phyloP scores from a whole-genome alignment of 2,329 filamentous ascomycete genomes.

The Ophiostoma sp. region DNA sequence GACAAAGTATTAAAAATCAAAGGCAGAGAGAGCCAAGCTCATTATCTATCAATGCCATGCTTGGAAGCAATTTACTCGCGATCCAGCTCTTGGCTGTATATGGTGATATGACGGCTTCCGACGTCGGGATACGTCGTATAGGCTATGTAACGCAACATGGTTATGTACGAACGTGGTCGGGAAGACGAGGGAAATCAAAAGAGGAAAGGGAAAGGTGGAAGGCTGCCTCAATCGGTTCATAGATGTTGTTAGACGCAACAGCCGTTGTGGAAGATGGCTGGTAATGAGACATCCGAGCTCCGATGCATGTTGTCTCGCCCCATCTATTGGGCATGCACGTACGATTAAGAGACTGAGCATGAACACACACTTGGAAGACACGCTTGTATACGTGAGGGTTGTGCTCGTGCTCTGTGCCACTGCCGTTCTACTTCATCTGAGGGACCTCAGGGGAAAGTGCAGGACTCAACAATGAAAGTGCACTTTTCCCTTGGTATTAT shows the following conservation, averaged over 20 bases:
- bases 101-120: too few species aligned
- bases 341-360: background rate
- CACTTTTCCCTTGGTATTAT: background rate
- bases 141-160: too few species aligned
- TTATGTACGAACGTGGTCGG: too few species aligned
- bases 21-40: too few species aligned
- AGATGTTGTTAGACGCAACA: background rate
- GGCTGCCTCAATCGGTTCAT: background rate
- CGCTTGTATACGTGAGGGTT: background rate
- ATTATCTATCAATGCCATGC: too few species aligned
- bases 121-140: too few species aligned
- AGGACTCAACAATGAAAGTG: background rate
- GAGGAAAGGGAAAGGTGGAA: background rate
- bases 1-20: background rate
- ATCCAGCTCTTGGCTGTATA: too few species aligned
- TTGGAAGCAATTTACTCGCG: too few species aligned
- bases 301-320: background rate
- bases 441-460: background rate
- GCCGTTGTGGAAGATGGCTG: background rate
- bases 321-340: background rate
- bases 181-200: background rate
- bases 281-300: background rate
- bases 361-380: background rate
- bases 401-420: background rate
- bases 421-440: background rate